Base-by-base conservation (phyloP, 1,284 basidiomycete species). In the Irpex sp. region DNA sequence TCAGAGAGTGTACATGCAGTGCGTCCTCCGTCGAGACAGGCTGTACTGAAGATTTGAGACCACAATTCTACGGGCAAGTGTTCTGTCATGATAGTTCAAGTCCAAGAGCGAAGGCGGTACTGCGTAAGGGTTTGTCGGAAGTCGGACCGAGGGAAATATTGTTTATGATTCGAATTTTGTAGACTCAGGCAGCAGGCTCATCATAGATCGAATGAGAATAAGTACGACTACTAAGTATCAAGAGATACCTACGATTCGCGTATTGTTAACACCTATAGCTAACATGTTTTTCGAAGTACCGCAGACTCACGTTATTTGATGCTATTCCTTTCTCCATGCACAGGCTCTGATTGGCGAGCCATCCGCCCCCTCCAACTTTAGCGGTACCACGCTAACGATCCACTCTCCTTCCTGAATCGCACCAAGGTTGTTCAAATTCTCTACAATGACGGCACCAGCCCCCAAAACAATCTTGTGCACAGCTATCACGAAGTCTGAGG, bases 341-440 rank as follows among this genome's bases (percentile, higher is more conserved):
- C 82, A 86, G 2, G 87, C 88, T 60, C 89, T 78, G 5, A 88
- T 79, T 0, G 89, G 88, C 0, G 87, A 84, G 5, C 85, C 89
- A 68, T 91, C 89, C n/a, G 80, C 77, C 1, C 78, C 81, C 5
- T 74, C 73, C 17, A 91, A 64, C 59, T 80, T 84, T 61, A 91
- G 72, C 0, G 88, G 89, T 15, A 83, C 72, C 50, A 90, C 68
- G 62, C 79, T 83, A 21, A 88, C 81, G 61, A 81, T 76, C 65
- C 79, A 79, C 11, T 79, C 70, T 21, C 77, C 75, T n/a, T 71
- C 68, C 50, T 72, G 61, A 19, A 85, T 71, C 21, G 69, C 67
- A 19, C 75, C 77, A 65, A 86, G 71, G 67, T 82, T 85, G 33
- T 78, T 82, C 67, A 91, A 67, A 63, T 90, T 91, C 75, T 90